phyloP scores from a whole-genome alignment of 495 filamentous ascomycete species.

The Sordaria brevicollis region DNA sequence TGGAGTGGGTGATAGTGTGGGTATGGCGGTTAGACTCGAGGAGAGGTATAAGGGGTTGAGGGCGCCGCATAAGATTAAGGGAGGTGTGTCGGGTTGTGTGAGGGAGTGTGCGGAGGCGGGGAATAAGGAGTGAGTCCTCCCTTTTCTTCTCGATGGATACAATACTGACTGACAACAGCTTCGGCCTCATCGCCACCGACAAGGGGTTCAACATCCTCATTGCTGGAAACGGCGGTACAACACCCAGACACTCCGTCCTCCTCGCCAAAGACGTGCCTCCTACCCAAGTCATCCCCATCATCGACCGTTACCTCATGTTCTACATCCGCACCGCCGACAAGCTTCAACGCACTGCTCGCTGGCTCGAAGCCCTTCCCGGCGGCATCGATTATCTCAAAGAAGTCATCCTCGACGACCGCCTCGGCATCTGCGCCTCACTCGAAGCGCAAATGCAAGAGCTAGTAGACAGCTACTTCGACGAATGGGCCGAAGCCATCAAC shows the following conservation, averaged over 20 bases:
- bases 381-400: conserved; percentile 77
- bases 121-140: conserved; percentile 67
- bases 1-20: conserved; percentile 91
- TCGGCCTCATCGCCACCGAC: conserved; percentile 88
- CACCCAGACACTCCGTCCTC: conserved; percentile 76
- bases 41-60: conserved; percentile 93
- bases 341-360: conserved; percentile 85
- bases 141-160: neutral
- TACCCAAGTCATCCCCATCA: conserved; percentile 72
- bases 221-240: conserved; percentile 85
- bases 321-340: conserved; percentile 96
- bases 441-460: conserved; percentile 86
- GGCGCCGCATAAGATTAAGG: conserved; percentile 88
- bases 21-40: conserved; percentile 86
- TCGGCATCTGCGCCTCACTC: conserved; percentile 78
- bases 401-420: conserved; percentile 79
- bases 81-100: conserved; percentile 84
- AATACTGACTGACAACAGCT: conserved; percentile 36
- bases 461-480: conserved; percentile 84
- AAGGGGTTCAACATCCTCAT: conserved; percentile 96
- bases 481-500: conserved; percentile 83
- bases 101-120: conserved; percentile 93
- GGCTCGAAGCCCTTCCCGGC: conserved; percentile 81
- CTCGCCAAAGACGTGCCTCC: conserved; percentile 84
- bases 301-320: conserved; percentile 91